These are phyloP conservation scores for Cystobasidium ongulense DNA, from an alignment of 768 basidiomycete species.

Conservation along the genomic window DNA sequence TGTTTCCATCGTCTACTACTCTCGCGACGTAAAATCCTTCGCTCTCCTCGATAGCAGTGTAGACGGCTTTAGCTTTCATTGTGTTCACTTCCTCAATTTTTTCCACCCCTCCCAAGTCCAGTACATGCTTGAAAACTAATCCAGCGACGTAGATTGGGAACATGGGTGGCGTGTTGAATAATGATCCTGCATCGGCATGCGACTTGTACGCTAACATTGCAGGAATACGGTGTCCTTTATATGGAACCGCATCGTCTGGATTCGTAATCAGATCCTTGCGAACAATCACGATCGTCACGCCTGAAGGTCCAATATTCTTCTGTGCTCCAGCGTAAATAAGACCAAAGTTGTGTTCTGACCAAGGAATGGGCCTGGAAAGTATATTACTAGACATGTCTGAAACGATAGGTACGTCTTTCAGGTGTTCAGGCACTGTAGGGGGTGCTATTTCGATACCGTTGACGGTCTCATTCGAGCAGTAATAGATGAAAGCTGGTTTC, in stretches of 20 bases:
- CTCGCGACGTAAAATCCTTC: constrained; percentile 63
- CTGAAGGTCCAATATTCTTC: constrained; percentile 94
- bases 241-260: constrained; percentile 62
- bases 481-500: constrained; percentile 85
- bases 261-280: constrained; percentile 79
- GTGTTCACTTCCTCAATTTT: constrained; percentile 55
- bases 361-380: constrained; percentile 77
- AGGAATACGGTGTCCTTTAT: constrained; percentile 69
- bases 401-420: constrained; percentile 61
- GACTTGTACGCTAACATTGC: constrained; percentile 72
- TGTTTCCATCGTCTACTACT: constrained; percentile 59
- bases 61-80: constrained; percentile 69
- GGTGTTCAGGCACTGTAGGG: constrained; percentile 15
- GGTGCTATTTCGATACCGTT: constrained; percentile 65
- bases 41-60: constrained; percentile 59
- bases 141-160: constrained; percentile 83
- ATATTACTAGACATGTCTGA: constrained; percentile 95
- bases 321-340: constrained; percentile 94
- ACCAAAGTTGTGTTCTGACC: constrained; percentile 67
- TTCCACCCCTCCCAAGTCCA: constrained; percentile 34
- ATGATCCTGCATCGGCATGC: constrained; percentile 60
- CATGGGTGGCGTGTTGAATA: constrained; percentile 90
- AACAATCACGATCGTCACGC: constrained; percentile 84
- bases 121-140: constrained; percentile 65
- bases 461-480: constrained; percentile 99